Percentiles rank a stretch among this genome's conserved stretches.
These are phyloP conservation scores for Blechomonas ayalai DNA, from an alignment of 208 protist genomes.

Conservation along the genomic window DNA sequence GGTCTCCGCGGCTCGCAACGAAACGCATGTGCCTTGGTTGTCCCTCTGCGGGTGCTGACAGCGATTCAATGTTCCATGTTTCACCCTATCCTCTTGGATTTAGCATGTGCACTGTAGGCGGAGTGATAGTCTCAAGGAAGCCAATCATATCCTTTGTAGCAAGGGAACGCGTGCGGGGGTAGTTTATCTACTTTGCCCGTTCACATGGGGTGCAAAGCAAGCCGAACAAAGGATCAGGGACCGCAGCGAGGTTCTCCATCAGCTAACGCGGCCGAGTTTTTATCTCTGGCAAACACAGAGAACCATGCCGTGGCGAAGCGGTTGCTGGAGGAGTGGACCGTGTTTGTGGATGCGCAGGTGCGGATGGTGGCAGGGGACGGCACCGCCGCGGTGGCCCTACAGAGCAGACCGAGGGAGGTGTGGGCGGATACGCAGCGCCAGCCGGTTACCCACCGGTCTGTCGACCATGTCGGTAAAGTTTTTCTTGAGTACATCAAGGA, in stretches of 20 bases:
- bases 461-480: slow-evolving; percentile 75
- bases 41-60: no score
- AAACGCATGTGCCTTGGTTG: no score
- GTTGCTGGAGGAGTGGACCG: slow-evolving; percentile 65
- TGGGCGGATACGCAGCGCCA: slow-evolving; percentile 50
- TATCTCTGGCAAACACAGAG: slow-evolving; percentile 27
- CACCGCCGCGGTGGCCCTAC: slow-evolving; percentile 15
- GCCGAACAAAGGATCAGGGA: slow-evolving; percentile 32
- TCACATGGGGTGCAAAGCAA: slow-evolving; percentile 59
- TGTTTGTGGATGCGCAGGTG: slow-evolving; percentile 44
- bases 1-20: no score
- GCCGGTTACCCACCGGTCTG: slow-evolving; percentile 55
- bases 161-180: no score
- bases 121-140: no score
- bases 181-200: background rate
- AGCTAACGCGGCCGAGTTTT: slow-evolving; percentile 39
- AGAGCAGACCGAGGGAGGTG: slow-evolving; percentile 32
- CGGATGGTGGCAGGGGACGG: slow-evolving; percentile 18
- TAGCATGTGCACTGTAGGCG: no score
- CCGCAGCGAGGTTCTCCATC: background rate
- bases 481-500: slow-evolving; percentile 78
- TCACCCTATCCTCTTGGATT: background rate
- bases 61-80: background rate
- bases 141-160: no score
- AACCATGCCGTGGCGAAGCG: slow-evolving; percentile 58